Evolutionary conservation across 495 filamentous ascomycete genomes (phyloP), one percentile per base, ranked within the genome.

Genomic region (Cryomyces minteri): DNA sequence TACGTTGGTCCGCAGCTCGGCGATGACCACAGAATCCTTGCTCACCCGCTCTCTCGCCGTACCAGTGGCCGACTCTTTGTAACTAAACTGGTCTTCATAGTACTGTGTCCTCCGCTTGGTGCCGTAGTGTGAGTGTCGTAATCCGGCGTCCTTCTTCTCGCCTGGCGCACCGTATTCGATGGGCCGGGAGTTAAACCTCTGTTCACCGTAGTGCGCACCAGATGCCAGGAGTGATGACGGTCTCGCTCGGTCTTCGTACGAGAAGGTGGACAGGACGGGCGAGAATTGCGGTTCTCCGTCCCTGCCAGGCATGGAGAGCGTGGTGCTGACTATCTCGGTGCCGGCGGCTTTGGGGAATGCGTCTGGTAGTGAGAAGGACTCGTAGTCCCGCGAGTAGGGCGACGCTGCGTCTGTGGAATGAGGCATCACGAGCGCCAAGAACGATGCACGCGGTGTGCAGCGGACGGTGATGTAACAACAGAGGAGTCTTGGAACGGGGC

Each of bases 1-100:
- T 33, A 76, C 73, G 57, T 90, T 94, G n/a, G 84, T 84, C 54
- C 75, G 79, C 31, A 96, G 60, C 57, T 94, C 86, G 33, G 79
- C 82, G 45, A 83, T 69, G 44, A 94, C 72, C 43, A 81, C 67
- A 12, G 83, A 77, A 48, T 87, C 73, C 48, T 72, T 74, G 11
- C 61, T 58, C 18, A 84, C 62, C 31, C 73, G 68, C 39, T 81
- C 73, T 46, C 66, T 66, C 7, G 73, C 69, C 7, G 71, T 65
- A 31, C 45, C 54, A 45, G 57, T 54, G 18, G 18, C 18, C 18
- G 18, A 25, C 4, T 73, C 71, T 47, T 74, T 71, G 41, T 67
- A 55, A 6, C 64, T 63, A 51, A 84, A 80, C 11, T 64, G 62
- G 18, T 79, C 77, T 29, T 69, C 71, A 50, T 75, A 82, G 54